Evolutionary conservation across 2,329 filamentous ascomycete species (phyloP).

Genomic region (Chaetomiaceae sp.): DNA sequence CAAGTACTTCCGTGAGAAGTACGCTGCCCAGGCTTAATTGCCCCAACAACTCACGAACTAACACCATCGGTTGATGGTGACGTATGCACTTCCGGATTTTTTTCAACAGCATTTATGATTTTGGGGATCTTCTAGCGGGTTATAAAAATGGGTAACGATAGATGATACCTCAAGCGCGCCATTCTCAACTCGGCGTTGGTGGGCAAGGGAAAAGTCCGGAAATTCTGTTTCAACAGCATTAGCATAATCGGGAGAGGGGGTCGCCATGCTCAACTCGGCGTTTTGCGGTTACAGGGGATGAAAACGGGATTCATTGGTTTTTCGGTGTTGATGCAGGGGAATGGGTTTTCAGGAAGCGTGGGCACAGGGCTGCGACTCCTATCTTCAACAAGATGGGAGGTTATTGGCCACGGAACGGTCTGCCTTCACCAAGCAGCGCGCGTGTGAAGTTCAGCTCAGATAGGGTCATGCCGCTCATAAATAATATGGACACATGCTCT

Average conservation of each 20-base stretch:
- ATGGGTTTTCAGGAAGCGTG: too few species aligned
- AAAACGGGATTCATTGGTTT: slow-evolving; percentile 14
- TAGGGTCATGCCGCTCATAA: slow-evolving; percentile 22
- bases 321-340: slow-evolving; percentile 7
- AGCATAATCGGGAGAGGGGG: slow-evolving; percentile 22
- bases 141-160: slow-evolving; percentile 24
- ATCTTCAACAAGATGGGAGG: slow-evolving; percentile 26
- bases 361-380: slow-evolving; percentile 13
- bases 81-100: slow-evolving; percentile 25
- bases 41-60: slow-evolving; percentile 6
- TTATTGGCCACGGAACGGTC: slow-evolving; percentile 16
- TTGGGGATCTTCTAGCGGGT: slow-evolving; percentile 25
- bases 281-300: slow-evolving; percentile 20
- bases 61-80: slow-evolving; percentile 16
- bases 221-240: slow-evolving; percentile 25
- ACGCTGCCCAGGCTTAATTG: slow-evolving; percentile 44
- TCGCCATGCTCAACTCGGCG: slow-evolving; percentile 29
- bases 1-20: slow-evolving; percentile 92
- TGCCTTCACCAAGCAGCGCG: slow-evolving; percentile 23
- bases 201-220: slow-evolving; percentile 24
- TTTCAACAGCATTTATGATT: slow-evolving; percentile 29
- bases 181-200: slow-evolving; percentile 28
- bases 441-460: slow-evolving; percentile 14
- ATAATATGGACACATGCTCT: neutral
- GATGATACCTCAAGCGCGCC: slow-evolving; percentile 28